These are phyloP conservation scores for Colletotrichum tropicale DNA, from an alignment of 2,329 filamentous ascomycete genomes.

Conservation along the genomic window DNA sequence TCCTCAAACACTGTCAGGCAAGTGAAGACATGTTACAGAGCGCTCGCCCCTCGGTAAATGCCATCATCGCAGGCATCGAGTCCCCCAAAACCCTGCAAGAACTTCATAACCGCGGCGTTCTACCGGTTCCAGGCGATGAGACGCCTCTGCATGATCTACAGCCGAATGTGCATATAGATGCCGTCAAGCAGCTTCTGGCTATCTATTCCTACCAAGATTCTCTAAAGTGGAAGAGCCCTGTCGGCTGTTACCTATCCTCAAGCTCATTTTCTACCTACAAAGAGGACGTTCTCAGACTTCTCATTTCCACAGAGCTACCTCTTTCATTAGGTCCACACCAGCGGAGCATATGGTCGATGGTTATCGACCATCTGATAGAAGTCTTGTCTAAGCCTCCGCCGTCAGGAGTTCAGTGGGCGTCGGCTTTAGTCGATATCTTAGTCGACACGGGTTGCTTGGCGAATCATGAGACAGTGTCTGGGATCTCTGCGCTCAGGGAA, in stretches of 20 bases:
- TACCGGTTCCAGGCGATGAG: neutral
- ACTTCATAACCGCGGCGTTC: neutral
- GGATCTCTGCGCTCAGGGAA: neutral
- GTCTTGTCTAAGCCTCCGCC: neutral
- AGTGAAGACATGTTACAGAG: neutral
- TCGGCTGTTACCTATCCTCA: neutral
- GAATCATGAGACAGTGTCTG: neutral
- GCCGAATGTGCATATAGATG: neutral
- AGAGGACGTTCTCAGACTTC: neutral
- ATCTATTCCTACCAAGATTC: neutral
- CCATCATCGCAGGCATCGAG: neutral
- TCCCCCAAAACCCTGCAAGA: neutral
- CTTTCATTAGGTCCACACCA: neutral
- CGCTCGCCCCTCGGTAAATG: neutral
- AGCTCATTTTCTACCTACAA: neutral
- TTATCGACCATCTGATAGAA: neutral
- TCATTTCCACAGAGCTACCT: neutral
- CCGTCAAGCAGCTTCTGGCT: neutral
- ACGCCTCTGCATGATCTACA: neutral
- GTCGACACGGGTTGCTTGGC: neutral
- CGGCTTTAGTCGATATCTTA: neutral
- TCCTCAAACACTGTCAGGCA: neutral
- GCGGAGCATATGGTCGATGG: neutral
- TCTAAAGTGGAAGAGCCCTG: neutral
- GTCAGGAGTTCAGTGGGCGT: neutral